A percentile compares a stretch with the other conserved stretches of the same genome.
Evolutionary conservation across 805 yeast species (phyloP).

Genomic region (Metschnikowia cerradonensis): DNA sequence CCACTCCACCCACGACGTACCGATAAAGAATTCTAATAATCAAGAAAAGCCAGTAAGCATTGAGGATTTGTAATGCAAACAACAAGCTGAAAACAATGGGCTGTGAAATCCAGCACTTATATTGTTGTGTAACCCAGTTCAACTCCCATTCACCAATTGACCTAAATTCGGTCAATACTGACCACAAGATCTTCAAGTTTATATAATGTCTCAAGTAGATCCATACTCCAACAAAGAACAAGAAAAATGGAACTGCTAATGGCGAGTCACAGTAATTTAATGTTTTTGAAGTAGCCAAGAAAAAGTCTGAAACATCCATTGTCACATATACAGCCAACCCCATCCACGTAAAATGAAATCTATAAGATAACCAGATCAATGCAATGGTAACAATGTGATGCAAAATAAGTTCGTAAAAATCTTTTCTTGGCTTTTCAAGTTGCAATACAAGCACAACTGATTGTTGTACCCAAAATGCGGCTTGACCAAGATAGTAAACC

Average conservation of each 20-base stretch:
- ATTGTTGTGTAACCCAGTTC: slow-evolving; percentile 87
- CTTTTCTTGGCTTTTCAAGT: slow-evolving; percentile 93
- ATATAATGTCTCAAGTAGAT: slow-evolving; percentile 83
- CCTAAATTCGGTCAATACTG: slow-evolving; percentile 78
- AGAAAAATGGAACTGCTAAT: slow-evolving; percentile 59
- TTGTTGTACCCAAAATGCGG: slow-evolving; percentile 98
- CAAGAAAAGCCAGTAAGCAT: slow-evolving; percentile 81
- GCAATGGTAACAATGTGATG: slow-evolving; percentile 92
- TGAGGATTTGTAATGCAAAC: slow-evolving; percentile 78
- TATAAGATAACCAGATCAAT: slow-evolving; percentile 79
- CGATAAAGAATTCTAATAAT: slow-evolving; percentile 76
- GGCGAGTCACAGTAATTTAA: slow-evolving; percentile 76
- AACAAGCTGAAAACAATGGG: slow-evolving; percentile 80
- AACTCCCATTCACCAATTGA: slow-evolving; percentile 79
- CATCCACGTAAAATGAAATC: slow-evolving; percentile 95
- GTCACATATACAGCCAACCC: slow-evolving; percentile 88
- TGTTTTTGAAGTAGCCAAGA: slow-evolving; percentile 80
- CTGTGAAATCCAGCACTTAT: slow-evolving; percentile 94
- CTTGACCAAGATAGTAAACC: slow-evolving; percentile 82
- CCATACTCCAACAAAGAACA: slow-evolving; percentile 73
- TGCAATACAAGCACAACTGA: slow-evolving; percentile 76
- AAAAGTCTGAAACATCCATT: slow-evolving; percentile 94
- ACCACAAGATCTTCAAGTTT: slow-evolving; percentile 76
- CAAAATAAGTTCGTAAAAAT: slow-evolving; percentile 81
- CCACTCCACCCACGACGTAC: slow-evolving; percentile 53